Conservation (phyloP, 2,329 filamentous ascomycete species). For the Coniochaeta sp. region DNA sequence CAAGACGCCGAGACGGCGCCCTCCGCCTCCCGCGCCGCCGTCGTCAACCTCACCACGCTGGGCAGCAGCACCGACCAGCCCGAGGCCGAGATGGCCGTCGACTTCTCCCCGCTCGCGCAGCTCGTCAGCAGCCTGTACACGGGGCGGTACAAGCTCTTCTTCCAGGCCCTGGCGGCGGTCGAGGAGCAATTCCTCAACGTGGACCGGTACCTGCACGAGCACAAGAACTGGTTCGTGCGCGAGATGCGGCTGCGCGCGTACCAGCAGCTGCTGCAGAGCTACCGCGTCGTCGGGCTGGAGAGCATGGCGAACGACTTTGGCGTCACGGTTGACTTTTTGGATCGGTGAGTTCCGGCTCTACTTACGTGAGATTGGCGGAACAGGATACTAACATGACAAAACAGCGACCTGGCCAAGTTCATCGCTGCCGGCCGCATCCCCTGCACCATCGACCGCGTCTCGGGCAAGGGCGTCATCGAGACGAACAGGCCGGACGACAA, state of each 20-base stretch:
- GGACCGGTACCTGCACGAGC: constrained; percentile 92
- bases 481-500: constrained; percentile 97
- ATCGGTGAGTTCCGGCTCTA: constrained; percentile 57
- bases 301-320: constrained; percentile 98
- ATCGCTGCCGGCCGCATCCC: constrained; percentile 91
- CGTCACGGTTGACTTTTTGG: constrained; percentile 91
- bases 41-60: constrained; percentile 82
- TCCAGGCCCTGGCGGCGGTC: constrained; percentile 78
- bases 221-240: constrained; percentile 93
- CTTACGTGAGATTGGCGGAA: background rate
- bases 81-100: constrained; percentile 73
- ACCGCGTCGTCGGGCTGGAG: constrained; percentile 90
- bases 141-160: constrained; percentile 91
- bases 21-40: constrained; percentile 51
- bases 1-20: constrained; percentile 51
- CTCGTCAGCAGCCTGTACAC: constrained; percentile 89
- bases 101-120: constrained; percentile 82
- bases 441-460: constrained; percentile 95
- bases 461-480: constrained; percentile 94
- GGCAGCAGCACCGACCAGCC: constrained; percentile 63
- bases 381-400: background rate
- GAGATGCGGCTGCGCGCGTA: constrained; percentile 97
- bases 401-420: constrained; percentile 88
- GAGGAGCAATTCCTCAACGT: constrained; percentile 92
- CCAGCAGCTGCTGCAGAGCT: constrained; percentile 94